Conservation (phyloP, 768 basidiomycete species). For the Suillus discolor region DNA sequence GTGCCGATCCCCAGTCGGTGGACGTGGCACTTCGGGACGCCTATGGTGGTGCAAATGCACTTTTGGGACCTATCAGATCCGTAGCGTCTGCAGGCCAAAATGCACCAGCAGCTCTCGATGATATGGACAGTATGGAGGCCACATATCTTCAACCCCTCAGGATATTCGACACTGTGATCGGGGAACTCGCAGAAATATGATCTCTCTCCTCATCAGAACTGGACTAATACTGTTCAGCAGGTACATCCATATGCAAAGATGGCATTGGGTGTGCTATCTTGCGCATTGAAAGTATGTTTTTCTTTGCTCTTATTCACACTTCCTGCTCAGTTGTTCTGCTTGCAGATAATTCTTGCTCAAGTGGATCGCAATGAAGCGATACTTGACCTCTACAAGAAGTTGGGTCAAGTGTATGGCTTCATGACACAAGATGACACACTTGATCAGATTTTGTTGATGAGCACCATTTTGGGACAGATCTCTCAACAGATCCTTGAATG, state of each 20-base stretch:
- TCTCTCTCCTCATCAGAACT: background rate
- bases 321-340: too few species aligned
- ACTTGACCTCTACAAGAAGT: background rate
- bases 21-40: background rate
- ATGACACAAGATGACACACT: background rate
- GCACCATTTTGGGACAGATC: background rate
- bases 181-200: background rate
- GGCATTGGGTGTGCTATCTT: background rate
- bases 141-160: constrained; percentile 3
- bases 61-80: background rate
- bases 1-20: background rate
- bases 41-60: background rate
- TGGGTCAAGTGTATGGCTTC: constrained; percentile 6
- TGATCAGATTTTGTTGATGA: background rate
- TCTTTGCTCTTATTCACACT: background rate
- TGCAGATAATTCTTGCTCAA: constrained; percentile 6
- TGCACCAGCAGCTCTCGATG: background rate
- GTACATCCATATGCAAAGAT: constrained; percentile 13
- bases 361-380: background rate
- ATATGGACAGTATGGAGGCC: background rate
- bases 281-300: background rate
- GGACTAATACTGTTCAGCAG: background rate
- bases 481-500: constrained; percentile 11
- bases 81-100: background rate
- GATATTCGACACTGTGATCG: background rate